Evolutionary conservation across 2,329 filamentous ascomycete genomes (phyloP), one percentile per base, ranked within the genome.

Genomic region (Chaetomium sp.): DNA sequence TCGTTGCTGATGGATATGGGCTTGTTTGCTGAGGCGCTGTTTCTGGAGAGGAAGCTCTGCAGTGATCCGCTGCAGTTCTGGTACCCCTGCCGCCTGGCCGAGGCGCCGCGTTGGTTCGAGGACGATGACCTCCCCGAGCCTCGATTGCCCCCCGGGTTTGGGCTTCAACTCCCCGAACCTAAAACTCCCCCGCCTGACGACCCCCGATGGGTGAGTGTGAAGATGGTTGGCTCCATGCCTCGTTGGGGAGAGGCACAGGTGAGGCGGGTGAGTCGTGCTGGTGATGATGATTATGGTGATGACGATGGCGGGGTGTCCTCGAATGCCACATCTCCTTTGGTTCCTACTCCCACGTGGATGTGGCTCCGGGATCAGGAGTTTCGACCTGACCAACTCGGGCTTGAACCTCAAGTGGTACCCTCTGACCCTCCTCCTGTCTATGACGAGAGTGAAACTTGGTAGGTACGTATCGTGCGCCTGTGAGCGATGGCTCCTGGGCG

Each of bases 1-100:
- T 57, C 61, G 23, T 13, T 68, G n/a, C 57, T 68, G 25, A 12
- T 47, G 3, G 66, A 68, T 45, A 23, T 63, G 42, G 66, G 66
- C 1, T 16, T 66, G 16, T 50, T 58, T 31, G 33, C 35, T 2
- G 64, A 66, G 51, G 64, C 42, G 6, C 2, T 60, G 23, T 66
- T 42, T 8, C 50, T 68, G 9, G 64, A 66, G 62, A 7, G 13
- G 1, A 60, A 42, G 42, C 38, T 68, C 45, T 8, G 50, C 23
- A 4, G n/a, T 35, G 42, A 60, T 8, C n/a, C 33, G 3, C 9
- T 38, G 55, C 21, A 50, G 45, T 62, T 63, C 19, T 67, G 65
- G 65, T 67, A 61, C 25, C 62, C 65, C 10, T 51, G 29, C 49
- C 33, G 31, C 0, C 23, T 64, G 7, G 23, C 10, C 7, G 13